Percentiles rank a stretch among this genome's conserved stretches.
These are phyloP conservation scores for Lodderomyces parapsilosis DNA, from an alignment of 1,139 yeast genomes.

Conservation along the genomic window DNA sequence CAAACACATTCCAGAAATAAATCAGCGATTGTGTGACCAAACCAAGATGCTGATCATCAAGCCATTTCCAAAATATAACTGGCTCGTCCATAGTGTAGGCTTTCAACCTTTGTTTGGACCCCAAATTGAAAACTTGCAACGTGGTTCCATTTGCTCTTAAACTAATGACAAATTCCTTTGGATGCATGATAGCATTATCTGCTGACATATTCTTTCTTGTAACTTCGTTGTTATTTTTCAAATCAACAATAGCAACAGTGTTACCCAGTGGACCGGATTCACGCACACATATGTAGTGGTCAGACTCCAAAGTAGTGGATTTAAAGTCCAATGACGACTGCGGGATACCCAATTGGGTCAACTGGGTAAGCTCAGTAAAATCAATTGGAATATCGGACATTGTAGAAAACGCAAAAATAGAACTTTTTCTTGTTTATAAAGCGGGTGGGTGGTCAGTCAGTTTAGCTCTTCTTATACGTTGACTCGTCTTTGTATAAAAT, in stretches of 20 bases:
- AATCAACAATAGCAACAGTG: constrained; percentile 88
- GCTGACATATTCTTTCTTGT: constrained; percentile 93
- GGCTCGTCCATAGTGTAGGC: constrained; percentile 86
- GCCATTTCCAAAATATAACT: constrained; percentile 96
- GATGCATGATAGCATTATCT: constrained; percentile 97
- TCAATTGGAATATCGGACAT: constrained; percentile 85
- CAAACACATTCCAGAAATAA: constrained; percentile 82
- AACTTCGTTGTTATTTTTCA: constrained; percentile 70
- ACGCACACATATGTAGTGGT: constrained; percentile 84
- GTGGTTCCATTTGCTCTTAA: constrained; percentile 96
- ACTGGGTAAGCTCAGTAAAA: constrained; percentile 90
- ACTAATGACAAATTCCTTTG: constrained; percentile 81
- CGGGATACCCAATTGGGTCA: constrained; percentile 79
- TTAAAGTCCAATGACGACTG: constrained; percentile 86
- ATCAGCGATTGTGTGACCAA: constrained; percentile 76
- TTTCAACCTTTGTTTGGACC: constrained; percentile 83
- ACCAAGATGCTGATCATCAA: constrained; percentile 70
- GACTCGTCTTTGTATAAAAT: not conserved
- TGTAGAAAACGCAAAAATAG: constrained; percentile 3
- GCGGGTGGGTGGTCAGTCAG: too few relatives aligned
- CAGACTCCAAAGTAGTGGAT: constrained; percentile 92
- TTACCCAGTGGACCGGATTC: constrained; percentile 76
- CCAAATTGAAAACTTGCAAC: constrained; percentile 88
- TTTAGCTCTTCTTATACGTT: too few relatives aligned
- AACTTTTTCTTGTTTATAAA: too few relatives aligned